Percentiles rank a stretch among this genome's conserved stretches.
Conservation (phyloP, 345 rosid genomes). For the Syzygium aromaticum region DNA sequence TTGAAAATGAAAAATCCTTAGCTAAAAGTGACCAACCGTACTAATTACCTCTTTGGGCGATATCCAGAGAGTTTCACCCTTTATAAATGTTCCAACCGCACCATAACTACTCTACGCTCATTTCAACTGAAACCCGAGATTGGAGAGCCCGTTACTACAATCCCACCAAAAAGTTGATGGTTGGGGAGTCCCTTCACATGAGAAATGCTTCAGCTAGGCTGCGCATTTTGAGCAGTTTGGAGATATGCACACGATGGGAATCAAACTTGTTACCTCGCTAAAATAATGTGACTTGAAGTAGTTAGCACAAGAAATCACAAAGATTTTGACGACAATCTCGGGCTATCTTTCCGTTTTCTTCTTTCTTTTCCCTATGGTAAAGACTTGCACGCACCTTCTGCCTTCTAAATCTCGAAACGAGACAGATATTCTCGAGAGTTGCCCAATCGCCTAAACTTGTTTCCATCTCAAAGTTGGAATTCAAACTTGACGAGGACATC, state of each 20-base stretch:
- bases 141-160: accelerated
- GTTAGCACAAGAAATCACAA: neutral
- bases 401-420: neutral
- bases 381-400: neutral
- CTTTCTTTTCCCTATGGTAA: neutral
- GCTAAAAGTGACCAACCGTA: neutral
- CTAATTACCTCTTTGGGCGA: neutral
- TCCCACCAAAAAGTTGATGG: neutral
- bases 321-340: neutral
- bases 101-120: accelerated
- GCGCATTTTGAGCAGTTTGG: neutral
- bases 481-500: neutral
- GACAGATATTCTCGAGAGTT: neutral
- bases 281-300: neutral
- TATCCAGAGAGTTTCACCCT: neutral
- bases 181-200: neutral
- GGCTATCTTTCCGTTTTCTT: neutral
- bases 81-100: neutral
- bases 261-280: accelerated
- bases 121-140: accelerated
- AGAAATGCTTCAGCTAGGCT: neutral
- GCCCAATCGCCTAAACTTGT: neutral
- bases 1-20: neutral
- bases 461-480: neutral
- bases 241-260: neutral